Evolutionary conservation across 768 basidiomycete species (phyloP), one percentile per base, ranked within the genome.

Genomic region (Phlebiopsis flavidoalba): DNA sequence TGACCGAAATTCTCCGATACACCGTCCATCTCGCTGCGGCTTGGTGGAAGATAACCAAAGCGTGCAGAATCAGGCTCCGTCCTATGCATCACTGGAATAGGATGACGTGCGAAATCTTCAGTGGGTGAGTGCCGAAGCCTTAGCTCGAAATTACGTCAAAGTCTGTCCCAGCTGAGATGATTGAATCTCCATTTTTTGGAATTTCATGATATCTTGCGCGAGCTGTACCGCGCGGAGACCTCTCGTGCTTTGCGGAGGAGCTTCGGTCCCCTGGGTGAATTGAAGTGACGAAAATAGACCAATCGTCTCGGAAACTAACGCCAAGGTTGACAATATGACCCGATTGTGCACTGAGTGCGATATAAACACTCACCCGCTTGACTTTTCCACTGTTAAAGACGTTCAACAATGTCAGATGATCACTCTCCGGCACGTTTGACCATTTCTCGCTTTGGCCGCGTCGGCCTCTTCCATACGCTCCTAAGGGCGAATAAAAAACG

Each of bases 131-230:
- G 31, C 59, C 93, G 85, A 12, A n/a, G 8, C 12, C 40, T 43
- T 10, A 17, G n/a, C n/a, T n/a, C 40, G 87, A 75, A 63, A 98
- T 80, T 22, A 95, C 75, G 69, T 99, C 97, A 75, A 94, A 98
- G 71, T 98, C 95, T 0, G 95, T 98, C 7, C 96, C 96, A 43
- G 86, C 88, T 5, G 94, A 93, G 66, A 93, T 83, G 21, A 93
- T 74, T n/a, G n/a, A n/a, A n/a, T n/a, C 52, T 91, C 91, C 90
- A 98, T 93, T 78, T 98, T 98, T 75, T 98, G 95, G 73, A 92
- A 91, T 70, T 97, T 96, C 95, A 98, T 98, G 73, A 99, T 98
- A 69, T 99, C 97, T 70, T 98, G n/a, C n/a, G n/a, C 95, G 15
- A 99, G 82, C 76, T 99, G 97, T 2, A 83, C 84, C n/a, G n/a